Conservation (phyloP, 164 flowering plant genomes). For the Macadamia tetraphylla region DNA sequence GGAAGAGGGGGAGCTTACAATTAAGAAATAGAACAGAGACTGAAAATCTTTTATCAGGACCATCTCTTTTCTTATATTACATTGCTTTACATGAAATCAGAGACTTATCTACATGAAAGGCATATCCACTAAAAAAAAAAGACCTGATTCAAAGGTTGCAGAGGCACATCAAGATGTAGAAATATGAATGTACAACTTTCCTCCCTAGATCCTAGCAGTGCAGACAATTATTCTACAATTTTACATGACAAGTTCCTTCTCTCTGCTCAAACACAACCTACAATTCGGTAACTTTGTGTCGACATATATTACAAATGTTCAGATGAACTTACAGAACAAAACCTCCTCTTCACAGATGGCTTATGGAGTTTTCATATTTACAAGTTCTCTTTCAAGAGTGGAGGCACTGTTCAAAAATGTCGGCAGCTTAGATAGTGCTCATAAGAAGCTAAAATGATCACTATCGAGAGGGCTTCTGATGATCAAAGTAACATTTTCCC, state of each 20-base stretch:
- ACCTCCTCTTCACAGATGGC: conserved; percentile 10
- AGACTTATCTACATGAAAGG: no score
- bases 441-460: conserved; percentile 3
- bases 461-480: conserved; percentile 4
- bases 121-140: no score
- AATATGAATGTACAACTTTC: conserved; percentile 6
- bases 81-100: no score
- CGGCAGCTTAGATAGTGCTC: conserved; percentile 17
- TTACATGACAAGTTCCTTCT: neutral
- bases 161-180: neutral
- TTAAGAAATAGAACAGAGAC: no score
- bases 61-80: no score
- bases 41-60: no score
- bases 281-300: neutral
- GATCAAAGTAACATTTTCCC: neutral
- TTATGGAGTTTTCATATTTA: conserved; percentile 13
- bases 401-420: conserved; percentile 22
- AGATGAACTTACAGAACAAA: neutral
- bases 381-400: conserved; percentile 7
- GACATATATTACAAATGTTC: neutral
- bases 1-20: no score
- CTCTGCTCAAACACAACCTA: neutral
- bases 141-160: no score
- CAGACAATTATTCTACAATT: neutral
- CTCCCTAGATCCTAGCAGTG: neutral